Percentiles rank a stretch among this genome's conserved stretches.
Evolutionary conservation across 768 basidiomycete genomes (phyloP).

Genomic region (Termitomyces sp.): DNA sequence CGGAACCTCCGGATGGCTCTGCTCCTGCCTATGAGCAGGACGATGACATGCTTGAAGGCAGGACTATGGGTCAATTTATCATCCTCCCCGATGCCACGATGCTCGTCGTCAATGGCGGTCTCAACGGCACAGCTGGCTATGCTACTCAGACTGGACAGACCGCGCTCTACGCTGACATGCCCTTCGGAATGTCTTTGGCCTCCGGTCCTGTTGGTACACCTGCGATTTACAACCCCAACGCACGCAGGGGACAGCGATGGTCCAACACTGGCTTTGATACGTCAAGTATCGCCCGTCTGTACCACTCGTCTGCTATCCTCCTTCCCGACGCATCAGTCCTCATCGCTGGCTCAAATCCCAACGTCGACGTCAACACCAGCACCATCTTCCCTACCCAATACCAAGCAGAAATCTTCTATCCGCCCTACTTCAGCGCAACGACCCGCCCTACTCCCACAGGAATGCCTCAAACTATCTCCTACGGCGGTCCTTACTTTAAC

Average conservation of each 20-base stretch:
- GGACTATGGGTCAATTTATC: slow-evolving; percentile 94
- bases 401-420: slow-evolving; percentile 86
- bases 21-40: slow-evolving; percentile 61
- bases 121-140: slow-evolving; percentile 86
- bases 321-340: slow-evolving; percentile 82
- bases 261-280: slow-evolving; percentile 53
- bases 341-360: slow-evolving; percentile 92
- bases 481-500: slow-evolving; percentile 83
- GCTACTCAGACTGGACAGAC: slow-evolving; percentile 46
- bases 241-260: slow-evolving; percentile 61
- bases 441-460: slow-evolving; percentile 69
- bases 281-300: slow-evolving; percentile 65
- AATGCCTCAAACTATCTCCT: slow-evolving; percentile 68
- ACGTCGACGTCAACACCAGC: slow-evolving; percentile 70
- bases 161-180: slow-evolving; percentile 48
- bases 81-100: slow-evolving; percentile 74
- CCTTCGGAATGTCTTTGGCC: slow-evolving; percentile 58
- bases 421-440: slow-evolving; percentile 76
- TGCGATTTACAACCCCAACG: slow-evolving; percentile 68
- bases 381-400: slow-evolving; percentile 75
- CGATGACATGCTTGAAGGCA: slow-evolving; percentile 69
- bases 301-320: slow-evolving; percentile 78
- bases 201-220: slow-evolving; percentile 66
- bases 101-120: slow-evolving; percentile 78
- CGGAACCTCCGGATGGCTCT: slow-evolving; percentile 74